phyloP scores from a whole-genome alignment of 352 stramenopile genomes.

The Phytophthora hibernalis region DNA sequence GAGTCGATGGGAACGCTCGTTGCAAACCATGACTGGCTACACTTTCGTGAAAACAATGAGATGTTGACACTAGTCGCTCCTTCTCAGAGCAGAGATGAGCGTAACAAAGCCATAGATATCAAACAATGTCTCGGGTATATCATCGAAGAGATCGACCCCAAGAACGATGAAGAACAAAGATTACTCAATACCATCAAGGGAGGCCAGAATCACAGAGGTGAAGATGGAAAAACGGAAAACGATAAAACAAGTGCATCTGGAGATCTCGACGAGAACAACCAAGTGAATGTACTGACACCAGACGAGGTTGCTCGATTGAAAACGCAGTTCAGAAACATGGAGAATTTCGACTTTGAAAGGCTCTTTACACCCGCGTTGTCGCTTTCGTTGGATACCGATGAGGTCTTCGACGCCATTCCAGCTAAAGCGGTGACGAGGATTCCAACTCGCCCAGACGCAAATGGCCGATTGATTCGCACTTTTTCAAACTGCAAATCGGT shows the following conservation, averaged over 20 bases:
- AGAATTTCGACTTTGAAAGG: conserved; percentile 57
- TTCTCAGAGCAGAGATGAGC: conserved; percentile 22
- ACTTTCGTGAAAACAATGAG: conserved; percentile 8
- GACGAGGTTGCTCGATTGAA: conserved; percentile 27
- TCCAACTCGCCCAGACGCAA: conserved; percentile 14
- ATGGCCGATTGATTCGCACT: conserved; percentile 25
- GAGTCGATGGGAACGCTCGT: conserved; percentile 42
- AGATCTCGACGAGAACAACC: background rate
- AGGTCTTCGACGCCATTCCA: conserved; percentile 5
- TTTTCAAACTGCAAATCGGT: conserved; percentile 33
- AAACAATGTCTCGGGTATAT: conserved; percentile 35
- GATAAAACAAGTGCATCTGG: conserved; percentile 6
- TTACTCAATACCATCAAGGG: background rate
- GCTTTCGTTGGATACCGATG: conserved; percentile 6
- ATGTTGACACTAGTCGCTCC: conserved; percentile 28
- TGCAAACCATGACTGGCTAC: conserved; percentile 56
- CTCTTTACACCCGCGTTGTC: conserved; percentile 54
- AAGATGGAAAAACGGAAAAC: background rate
- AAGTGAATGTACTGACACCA: conserved; percentile 5
- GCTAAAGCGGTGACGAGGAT: conserved; percentile 4
- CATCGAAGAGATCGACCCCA: conserved; percentile 26
- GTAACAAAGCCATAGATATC: conserved; percentile 27
- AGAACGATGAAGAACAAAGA: conserved; percentile 15
- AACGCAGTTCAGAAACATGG: conserved; percentile 45
- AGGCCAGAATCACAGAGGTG: background rate